A percentile compares a stretch with the other conserved stretches of the same genome.
Conservation (phyloP, 495 filamentous ascomycete species). For the Xylaria castorea region DNA sequence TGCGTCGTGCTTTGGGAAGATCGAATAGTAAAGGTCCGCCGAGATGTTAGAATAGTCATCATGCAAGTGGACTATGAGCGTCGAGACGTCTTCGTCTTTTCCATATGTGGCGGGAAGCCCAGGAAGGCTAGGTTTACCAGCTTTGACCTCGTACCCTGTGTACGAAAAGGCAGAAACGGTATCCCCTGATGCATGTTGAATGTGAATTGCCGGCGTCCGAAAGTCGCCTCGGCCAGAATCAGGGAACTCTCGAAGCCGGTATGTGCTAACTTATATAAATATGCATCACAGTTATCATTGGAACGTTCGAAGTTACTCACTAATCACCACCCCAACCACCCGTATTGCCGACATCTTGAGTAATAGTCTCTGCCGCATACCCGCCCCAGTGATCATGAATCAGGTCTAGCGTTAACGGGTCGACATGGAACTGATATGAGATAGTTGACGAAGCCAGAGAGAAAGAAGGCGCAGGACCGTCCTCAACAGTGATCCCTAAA, state of each 20-base stretch:
- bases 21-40: constrained; percentile 60
- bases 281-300: not conserved
- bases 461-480: constrained; percentile 50
- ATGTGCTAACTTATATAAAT: constrained; percentile 33
- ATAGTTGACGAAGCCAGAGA: constrained; percentile 55
- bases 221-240: constrained; percentile 63
- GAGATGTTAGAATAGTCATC: constrained; percentile 57
- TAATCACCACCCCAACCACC: constrained; percentile 55
- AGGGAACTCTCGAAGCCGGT: constrained; percentile 60
- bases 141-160: constrained; percentile 49
- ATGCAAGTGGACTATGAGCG: constrained; percentile 57
- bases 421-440: constrained; percentile 63
- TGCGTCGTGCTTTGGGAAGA: constrained; percentile 60
- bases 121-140: constrained; percentile 54
- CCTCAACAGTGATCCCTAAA: constrained; percentile 52
- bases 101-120: constrained; percentile 61
- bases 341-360: constrained; percentile 38
- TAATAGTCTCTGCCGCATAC: constrained; percentile 50
- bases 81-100: constrained; percentile 54
- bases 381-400: constrained; percentile 60
- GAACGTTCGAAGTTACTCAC: not conserved
- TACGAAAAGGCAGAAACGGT: constrained; percentile 59
- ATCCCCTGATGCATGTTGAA: constrained; percentile 56
- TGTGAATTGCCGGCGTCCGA: constrained; percentile 59
- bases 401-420: constrained; percentile 55